Base-by-base conservation (phyloP, 2,329 filamentous ascomycete species). In the Fusarium brachygibbosum region DNA sequence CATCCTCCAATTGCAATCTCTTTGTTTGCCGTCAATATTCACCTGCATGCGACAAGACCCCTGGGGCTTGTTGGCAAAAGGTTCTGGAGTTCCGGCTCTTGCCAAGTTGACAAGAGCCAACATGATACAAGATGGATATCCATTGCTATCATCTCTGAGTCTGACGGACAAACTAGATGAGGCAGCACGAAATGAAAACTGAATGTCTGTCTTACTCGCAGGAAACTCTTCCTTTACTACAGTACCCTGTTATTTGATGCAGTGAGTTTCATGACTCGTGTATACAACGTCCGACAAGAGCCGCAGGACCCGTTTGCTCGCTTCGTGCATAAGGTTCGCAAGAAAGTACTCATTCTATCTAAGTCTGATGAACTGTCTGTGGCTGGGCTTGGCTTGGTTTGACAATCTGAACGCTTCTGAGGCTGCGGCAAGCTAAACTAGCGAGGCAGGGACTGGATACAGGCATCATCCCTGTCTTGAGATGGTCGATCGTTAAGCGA, bases 381-480 rank as follows among this genome's bases (percentile, higher is more conserved):
- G 42, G 58, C 58, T 56, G 44, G 58, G 32, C 61, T 63, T 34
- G 46, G 55, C 55, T 52, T 44, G 17, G 29, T 51, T 51, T 58
- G 58, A 46, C 60, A 62, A 55, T 54, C 37, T 59, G 41, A 40
- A 35, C 60, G 42, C 44, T 54, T 54, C 34, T 62, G 55, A 59
- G 54, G 65, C 52, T 68, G 46, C 54, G 46, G 61, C 53, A 49
- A 32, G 34, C 60, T 65, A 65, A 65, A 37, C 21, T 32, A 46
- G 41, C 12, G 13, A 21, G 42, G 35, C 45, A 52, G 40, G 56
- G 62, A 28, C 16, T 29, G 8, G 21, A 21, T 31, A 29, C 66
- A 70, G 35, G 66, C 62, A 59, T 56, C 10, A 70, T 55, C 66
- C 66, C 41, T 70, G 66, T 29, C 23, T 23, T 6, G 17, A 19